Percentiles rank a stretch among this genome's conserved stretches.
phyloP scores from a whole-genome alignment of 305 asterid species.

The Fraxinus angustifolia region DNA sequence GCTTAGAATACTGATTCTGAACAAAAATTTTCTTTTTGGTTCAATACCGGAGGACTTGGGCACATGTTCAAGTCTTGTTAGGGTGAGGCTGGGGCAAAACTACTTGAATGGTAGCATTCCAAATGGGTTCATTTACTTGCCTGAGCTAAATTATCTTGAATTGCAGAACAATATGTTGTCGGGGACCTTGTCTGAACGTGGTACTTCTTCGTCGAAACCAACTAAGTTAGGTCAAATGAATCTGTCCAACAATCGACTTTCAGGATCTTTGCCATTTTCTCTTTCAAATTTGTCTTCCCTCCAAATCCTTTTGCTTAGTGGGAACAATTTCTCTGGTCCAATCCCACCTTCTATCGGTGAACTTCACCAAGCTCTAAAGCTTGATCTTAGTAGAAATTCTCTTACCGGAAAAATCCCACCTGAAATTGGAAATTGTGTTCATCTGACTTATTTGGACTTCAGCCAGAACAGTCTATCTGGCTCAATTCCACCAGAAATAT shows the following conservation, averaged over 20 bases:
- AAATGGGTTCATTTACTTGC: constrained; percentile 66
- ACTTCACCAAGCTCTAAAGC: constrained; percentile 59
- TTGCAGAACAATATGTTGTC: constrained; percentile 76
- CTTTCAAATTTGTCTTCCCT: constrained; percentile 63
- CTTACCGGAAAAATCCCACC: constrained; percentile 68
- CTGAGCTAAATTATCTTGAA: constrained; percentile 73
- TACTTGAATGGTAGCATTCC: constrained; percentile 88
- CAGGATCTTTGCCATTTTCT: constrained; percentile 67
- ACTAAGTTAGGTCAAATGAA: constrained; percentile 58
- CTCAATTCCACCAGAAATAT: constrained; percentile 60
- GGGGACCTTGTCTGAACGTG: constrained; percentile 58
- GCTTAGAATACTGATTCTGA: constrained; percentile 63
- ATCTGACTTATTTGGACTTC: constrained; percentile 75
- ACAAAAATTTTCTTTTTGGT: constrained; percentile 72
- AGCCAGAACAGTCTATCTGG: constrained; percentile 75
- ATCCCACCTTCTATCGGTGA: constrained; percentile 77
- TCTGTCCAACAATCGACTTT: constrained; percentile 73
- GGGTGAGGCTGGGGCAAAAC: constrained; percentile 85
- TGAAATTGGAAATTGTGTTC: constrained; percentile 62
- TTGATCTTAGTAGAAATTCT: constrained; percentile 64
- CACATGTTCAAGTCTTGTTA: constrained; percentile 62
- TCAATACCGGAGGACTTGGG: constrained; percentile 73
- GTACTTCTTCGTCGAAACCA: constrained; percentile 32
- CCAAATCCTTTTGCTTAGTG: constrained; percentile 60
- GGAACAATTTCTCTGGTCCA: constrained; percentile 69